Base-by-base conservation (phyloP, 306 rosid species). In the Pyrus betulifolia region DNA sequence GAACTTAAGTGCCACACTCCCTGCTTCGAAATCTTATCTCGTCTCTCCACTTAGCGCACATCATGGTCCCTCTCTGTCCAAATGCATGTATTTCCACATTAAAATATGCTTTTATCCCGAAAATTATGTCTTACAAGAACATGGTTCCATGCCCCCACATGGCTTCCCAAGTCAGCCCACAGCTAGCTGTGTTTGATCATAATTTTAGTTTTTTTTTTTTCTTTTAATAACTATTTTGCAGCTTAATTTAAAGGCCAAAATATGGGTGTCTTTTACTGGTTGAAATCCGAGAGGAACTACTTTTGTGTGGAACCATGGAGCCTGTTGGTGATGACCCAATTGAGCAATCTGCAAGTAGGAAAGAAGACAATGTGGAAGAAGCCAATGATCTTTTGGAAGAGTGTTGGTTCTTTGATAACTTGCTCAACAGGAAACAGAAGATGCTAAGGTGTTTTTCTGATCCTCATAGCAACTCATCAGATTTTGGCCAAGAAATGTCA, bases 321-420 rank as follows among this genome's bases (percentile, higher is more conserved):
- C 80, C 76, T 71, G 62, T 40, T 79, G 84, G 14, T 33, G 68
- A 30, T 17, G 57, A 27, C 60, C 60, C 35, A 58, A 62, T 42
- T 61, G 77, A 51, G 51, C 82, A 87, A n/a, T 83, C 86, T 67
- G 85, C 84, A 15, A 74, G 79, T 27, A 80, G 18, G 62, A 86
- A 86, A 35, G 86, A 78, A 74, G 84, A 76, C 19, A 55, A 70
- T 61, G 30, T 12, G 19, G 67, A 61, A 27, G 93, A 86, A 72
- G 82, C 91, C 59, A 71, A 87, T 57, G 93, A 94, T 86, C 91
- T 90, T 80, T 81, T 92, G 44, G 97, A 95, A 61, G 89, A 88
- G 69, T 84, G 81, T 49, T 95, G 99, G 99, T 92, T 88, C 80
- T 95, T 92, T 75, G 88, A 83, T 21, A 90, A 90, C 84, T 69